phyloP scores from a whole-genome alignment of 176 grass and related monocot species.

The Carex pumila region DNA sequence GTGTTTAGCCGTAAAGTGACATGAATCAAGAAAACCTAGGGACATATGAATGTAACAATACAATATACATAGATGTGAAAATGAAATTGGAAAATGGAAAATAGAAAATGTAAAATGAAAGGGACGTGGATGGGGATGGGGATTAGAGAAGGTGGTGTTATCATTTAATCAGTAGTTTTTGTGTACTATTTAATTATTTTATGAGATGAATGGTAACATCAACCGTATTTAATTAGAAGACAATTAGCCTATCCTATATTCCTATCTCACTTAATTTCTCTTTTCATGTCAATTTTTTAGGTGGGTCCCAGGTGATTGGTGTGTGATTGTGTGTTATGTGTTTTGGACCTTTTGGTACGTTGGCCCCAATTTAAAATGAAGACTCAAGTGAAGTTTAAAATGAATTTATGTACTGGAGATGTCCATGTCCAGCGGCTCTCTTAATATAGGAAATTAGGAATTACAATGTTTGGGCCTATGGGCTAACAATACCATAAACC shows the following conservation, averaged over 20 bases:
- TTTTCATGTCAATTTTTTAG: background rate
- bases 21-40: background rate
- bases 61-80: background rate
- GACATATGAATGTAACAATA: background rate
- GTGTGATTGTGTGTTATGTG: background rate
- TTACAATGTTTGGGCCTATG: too few species aligned
- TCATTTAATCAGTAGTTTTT: background rate
- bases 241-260: background rate
- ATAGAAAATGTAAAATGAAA: background rate
- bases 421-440: too few species aligned
- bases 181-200: background rate
- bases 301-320: background rate
- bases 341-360: background rate
- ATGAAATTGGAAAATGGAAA: background rate
- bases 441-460: too few species aligned
- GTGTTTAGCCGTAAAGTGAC: background rate
- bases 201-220: background rate
- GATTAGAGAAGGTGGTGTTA: background rate
- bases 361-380: too few species aligned
- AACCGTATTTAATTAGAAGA: background rate
- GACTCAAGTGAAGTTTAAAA: too few species aligned
- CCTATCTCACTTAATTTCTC: background rate
- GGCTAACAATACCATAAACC: too few species aligned
- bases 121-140: background rate
- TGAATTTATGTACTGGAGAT: too few species aligned